Conservation (phyloP, 2,329 filamentous ascomycete genomes). For the Macrophomina phaseolina region DNA sequence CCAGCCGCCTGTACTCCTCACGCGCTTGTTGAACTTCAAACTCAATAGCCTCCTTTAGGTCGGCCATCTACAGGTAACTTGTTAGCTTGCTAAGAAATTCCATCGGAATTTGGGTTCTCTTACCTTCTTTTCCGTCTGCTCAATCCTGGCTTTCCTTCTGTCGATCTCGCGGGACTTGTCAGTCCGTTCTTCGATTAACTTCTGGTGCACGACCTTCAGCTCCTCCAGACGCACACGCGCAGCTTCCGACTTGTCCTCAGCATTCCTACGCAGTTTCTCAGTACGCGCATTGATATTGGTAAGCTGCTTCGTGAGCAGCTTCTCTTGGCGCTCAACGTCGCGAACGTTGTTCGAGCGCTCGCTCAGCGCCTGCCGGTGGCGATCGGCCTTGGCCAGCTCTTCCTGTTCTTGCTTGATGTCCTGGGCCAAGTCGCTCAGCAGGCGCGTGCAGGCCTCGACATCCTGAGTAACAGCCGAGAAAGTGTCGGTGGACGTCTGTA, state of each 20-base stretch:
- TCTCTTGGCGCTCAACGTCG: constrained; percentile 88
- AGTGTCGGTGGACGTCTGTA: constrained; percentile 91
- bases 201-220: constrained; percentile 77
- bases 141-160: constrained; percentile 86
- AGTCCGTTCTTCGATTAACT: constrained; percentile 80
- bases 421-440: constrained; percentile 84
- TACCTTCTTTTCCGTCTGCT: constrained; percentile 99
- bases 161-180: constrained; percentile 94
- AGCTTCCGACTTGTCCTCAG: constrained; percentile 77
- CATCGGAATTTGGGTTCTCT: constrained; percentile 30
- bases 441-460: constrained; percentile 84
- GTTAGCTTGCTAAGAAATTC: neutral
- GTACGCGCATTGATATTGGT: constrained; percentile 86
- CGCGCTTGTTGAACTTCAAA: constrained; percentile 88
- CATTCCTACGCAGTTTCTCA: constrained; percentile 79
- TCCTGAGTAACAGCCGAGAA: constrained; percentile 85
- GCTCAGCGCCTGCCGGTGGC: constrained; percentile 84
- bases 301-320: constrained; percentile 81
- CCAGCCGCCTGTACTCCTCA: constrained; percentile 96
- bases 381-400: constrained; percentile 77
- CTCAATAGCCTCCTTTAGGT: constrained; percentile 97
- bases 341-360: constrained; percentile 88
- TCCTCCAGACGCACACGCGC: constrained; percentile 92
- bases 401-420: constrained; percentile 92
- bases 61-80: constrained; percentile 74